Percentiles rank a stretch among this genome's conserved stretches.
Conservation (phyloP, 2,329 filamentous ascomycete genomes). For the Domatiomyces catenatus region DNA sequence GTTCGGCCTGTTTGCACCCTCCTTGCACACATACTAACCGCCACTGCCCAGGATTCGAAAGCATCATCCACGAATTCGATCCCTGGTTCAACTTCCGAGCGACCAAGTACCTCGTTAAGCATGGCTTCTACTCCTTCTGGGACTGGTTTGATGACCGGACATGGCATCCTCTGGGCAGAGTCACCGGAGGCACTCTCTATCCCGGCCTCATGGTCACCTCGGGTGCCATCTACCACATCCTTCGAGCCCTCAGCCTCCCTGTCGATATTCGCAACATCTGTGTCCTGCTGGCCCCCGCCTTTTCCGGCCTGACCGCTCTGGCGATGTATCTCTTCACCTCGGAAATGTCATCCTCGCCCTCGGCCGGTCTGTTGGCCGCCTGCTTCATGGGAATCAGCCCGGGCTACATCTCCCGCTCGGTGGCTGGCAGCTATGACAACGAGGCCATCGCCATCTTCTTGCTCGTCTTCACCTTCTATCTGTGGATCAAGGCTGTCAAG, state of each 20-base stretch:
- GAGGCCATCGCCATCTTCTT: constrained; percentile 99
- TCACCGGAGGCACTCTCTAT: constrained; percentile 97
- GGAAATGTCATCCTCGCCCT: constrained; percentile 91
- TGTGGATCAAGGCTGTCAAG: constrained; percentile 98
- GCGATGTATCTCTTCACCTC: constrained; percentile 90
- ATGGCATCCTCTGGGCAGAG: constrained; percentile 96
- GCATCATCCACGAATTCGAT: constrained; percentile 99
- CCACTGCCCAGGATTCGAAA: constrained; percentile 62
- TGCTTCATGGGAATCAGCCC: constrained; percentile 95
- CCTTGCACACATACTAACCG: constrained; percentile 3
- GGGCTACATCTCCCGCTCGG: constrained; percentile 93
- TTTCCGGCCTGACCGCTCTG: constrained; percentile 83
- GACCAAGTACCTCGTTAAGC: constrained; percentile 88
- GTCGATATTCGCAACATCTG: constrained; percentile 99
- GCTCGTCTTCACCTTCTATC: constrained; percentile 92
- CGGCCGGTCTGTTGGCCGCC: constrained; percentile 85
- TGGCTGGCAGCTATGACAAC: constrained; percentile 97
- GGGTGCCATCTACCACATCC: constrained; percentile 85
- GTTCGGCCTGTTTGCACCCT: not conserved
- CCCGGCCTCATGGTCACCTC: constrained; percentile 98
- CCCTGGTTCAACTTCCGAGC: constrained; percentile 99
- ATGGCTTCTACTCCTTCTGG: constrained; percentile 99
- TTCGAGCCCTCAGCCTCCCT: constrained; percentile 74
- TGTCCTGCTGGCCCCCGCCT: constrained; percentile 84
- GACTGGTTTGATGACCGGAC: constrained; percentile 99